These are phyloP conservation scores for Pisolithus orientalis DNA, from an alignment of 768 basidiomycete species.

Conservation along the genomic window DNA sequence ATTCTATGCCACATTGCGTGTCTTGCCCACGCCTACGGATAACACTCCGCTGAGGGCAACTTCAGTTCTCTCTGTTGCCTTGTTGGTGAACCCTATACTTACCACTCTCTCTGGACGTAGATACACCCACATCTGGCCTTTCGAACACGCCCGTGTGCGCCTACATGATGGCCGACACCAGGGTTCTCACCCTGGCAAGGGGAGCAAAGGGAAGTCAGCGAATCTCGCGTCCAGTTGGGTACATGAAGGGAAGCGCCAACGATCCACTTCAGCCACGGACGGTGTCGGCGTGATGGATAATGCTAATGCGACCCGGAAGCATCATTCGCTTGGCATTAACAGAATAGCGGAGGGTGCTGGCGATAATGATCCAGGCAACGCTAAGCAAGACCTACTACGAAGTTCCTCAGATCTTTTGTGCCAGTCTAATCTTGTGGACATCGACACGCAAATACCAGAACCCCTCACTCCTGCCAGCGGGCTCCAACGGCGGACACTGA, in stretches of 20 bases:
- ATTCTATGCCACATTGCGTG: no score
- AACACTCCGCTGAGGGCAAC: not conserved
- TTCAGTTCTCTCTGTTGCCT: not conserved
- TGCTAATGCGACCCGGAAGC: not conserved
- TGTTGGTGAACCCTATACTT: not conserved
- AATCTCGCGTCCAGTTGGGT: conserved; percentile 9
- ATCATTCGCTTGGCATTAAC: not conserved
- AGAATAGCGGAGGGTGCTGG: not conserved
- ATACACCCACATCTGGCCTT: conserved; percentile 97
- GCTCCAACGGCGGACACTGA: conserved; percentile 19
- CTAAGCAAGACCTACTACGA: not conserved
- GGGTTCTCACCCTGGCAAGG: conserved; percentile 23
- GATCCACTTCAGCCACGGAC: not conserved
- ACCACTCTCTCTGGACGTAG: conserved; percentile 31
- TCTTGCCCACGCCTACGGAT: no score
- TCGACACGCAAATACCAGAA: conserved; percentile 15
- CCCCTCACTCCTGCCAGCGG: conserved; percentile 17
- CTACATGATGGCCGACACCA: conserved; percentile 38
- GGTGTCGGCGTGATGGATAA: not conserved
- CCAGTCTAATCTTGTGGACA: conserved; percentile 12
- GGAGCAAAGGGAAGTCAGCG: conserved; percentile 12
- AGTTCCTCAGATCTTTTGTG: not conserved
- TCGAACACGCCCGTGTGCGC: conserved; percentile 88
- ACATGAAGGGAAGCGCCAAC: not conserved
- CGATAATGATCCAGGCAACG: not conserved